Evolutionary conservation across 2,329 filamentous ascomycete genomes (phyloP), one percentile per base, ranked within the genome.

Genomic region (Sporothrix phasma): DNA sequence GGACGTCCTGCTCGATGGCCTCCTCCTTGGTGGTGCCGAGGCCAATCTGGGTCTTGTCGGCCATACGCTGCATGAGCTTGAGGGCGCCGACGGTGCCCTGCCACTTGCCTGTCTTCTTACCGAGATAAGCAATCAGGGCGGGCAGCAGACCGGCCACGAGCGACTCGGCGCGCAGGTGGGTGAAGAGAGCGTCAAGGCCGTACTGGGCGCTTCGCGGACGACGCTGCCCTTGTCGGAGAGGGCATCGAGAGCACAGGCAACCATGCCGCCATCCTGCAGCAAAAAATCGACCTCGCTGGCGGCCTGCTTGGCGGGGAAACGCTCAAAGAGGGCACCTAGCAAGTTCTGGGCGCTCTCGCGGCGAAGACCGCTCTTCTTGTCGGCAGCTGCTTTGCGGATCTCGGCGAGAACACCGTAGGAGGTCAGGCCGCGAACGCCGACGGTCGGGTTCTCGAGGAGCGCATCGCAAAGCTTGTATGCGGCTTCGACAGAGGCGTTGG

Each of bases 291-390:
- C 85, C 77, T 97, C 92, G 75, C 86, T 90, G 68, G 91, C 77
- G 62, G 85, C 88, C 73, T 94, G 88, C 69, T 86, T 84, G 54
- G 85, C 80, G 53, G 92, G 90, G 72, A 97, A 89, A 46, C 89
- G 87, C 80, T 99, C 94, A 71, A 97, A 93, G 54, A 99, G 80
- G 63, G 95, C 93, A 64, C 95, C 94, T 26, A 97, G 83, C 47
- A 96, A 88, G 75, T 97, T 95, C 85, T 97, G 95, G 69, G 92
- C 89, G 72, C 92, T 91, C 78, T 99, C 94, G 71, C 93, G 84
- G 70, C 84, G 85, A 45, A 88, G 82, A 17, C 88, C 88, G 76
- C 87, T 92, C 82, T 99, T 99, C 86, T 97, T 99, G 78, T 97
- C 92, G 70, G 81, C 79, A 3, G 93, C 92, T 43, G 90, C 90